Conservation (phyloP, 2,329 filamentous ascomycete genomes). For the Fusarium sp. region DNA sequence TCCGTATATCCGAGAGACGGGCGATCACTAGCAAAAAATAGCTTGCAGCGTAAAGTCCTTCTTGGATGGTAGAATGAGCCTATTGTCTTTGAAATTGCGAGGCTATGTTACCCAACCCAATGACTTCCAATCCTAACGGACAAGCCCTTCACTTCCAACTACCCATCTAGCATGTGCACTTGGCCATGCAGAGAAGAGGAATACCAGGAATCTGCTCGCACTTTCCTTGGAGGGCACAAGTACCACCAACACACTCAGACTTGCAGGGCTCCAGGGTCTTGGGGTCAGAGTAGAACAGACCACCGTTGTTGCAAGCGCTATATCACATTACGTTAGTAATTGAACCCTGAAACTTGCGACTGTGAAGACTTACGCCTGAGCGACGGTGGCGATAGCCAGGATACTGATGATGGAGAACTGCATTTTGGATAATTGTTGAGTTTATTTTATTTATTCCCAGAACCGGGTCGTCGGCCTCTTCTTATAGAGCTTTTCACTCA, state of each 20-base stretch:
- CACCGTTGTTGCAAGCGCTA: constrained; percentile 13
- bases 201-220: neutral
- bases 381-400: constrained; percentile 8
- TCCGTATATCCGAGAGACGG: neutral
- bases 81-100: neutral
- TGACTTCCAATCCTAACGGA: rapidly evolving
- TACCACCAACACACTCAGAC: constrained; percentile 7
- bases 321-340: no score
- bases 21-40: no score
- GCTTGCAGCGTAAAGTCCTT: neutral
- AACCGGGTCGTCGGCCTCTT: neutral
- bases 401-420: constrained; percentile 16
- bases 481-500: neutral
- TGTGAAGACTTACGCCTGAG: constrained; percentile 10
- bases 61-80: neutral
- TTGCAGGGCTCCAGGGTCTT: constrained; percentile 30
- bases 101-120: neutral
- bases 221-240: neutral
- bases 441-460: rapidly evolving
- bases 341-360: no score
- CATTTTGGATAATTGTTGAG: neutral
- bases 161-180: constrained; percentile 2
- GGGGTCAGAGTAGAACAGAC: constrained; percentile 10
- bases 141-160: no score
- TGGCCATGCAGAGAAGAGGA: constrained; percentile 9